A percentile compares a stretch with the other conserved stretches of the same genome.
Conservation (phyloP, 208 protist genomes). For the Borovskyia barvae region DNA sequence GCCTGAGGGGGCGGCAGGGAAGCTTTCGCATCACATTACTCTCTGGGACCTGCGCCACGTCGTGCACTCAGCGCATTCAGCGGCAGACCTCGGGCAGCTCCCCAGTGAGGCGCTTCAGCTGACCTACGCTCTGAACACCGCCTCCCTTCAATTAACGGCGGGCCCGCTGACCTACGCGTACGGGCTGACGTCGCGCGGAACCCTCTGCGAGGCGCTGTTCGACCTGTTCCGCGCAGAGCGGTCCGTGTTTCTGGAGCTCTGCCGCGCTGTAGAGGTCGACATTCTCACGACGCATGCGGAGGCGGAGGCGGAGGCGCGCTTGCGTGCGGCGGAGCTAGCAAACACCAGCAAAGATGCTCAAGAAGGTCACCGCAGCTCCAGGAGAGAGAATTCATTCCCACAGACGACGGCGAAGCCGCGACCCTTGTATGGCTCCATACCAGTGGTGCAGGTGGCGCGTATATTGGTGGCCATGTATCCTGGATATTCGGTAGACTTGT, state of each 20-base stretch:
- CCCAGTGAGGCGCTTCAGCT: slow-evolving; percentile 42
- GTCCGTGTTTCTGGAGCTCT: slow-evolving; percentile 46
- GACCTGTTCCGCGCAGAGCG: slow-evolving; percentile 52
- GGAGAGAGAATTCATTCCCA: not conserved
- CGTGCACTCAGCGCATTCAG: slow-evolving; percentile 3
- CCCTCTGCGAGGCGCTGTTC: slow-evolving; percentile 53
- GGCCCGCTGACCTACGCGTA: slow-evolving; percentile 73
- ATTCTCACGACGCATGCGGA: slow-evolving; percentile 1
- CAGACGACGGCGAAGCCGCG: too few relatives aligned
- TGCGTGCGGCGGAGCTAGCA: not conserved
- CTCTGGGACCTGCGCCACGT: slow-evolving; percentile 30
- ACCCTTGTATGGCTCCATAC: slow-evolving; percentile 38
- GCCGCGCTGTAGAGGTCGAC: slow-evolving; percentile 38
- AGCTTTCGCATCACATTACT: not conserved
- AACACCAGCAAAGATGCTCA: too few relatives aligned
- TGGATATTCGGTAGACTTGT: slow-evolving; percentile 35
- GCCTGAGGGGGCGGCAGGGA: too few relatives aligned
- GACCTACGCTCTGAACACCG: slow-evolving; percentile 62
- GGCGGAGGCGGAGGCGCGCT: not conserved
- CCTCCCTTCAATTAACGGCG: slow-evolving; percentile 37
- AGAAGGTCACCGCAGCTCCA: not conserved
- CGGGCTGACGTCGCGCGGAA: slow-evolving; percentile 41
- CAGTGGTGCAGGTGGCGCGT: slow-evolving; percentile 49
- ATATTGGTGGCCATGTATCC: slow-evolving; percentile 74
- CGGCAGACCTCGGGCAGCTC: slow-evolving; percentile 14